These are phyloP conservation scores for Dipsacomyces acuminosporus DNA, from an alignment of 371 early-diverging fungal species.

Conservation along the genomic window DNA sequence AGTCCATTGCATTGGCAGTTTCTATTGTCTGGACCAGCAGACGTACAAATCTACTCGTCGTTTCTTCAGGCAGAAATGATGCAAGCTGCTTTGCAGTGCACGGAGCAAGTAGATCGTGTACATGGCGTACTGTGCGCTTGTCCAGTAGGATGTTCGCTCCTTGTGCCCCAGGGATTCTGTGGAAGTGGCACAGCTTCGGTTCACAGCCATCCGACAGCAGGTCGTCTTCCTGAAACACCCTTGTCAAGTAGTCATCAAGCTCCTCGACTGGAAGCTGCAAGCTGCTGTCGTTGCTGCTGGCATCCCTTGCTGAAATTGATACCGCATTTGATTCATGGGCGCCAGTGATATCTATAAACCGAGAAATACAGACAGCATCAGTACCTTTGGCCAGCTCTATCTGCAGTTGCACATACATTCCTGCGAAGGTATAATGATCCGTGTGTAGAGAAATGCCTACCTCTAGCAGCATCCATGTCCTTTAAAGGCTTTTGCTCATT, in stretches of 20 bases:
- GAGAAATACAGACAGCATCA: too few relatives aligned
- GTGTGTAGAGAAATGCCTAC: too few relatives aligned
- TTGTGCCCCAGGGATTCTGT: background rate
- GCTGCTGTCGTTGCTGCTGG: too few relatives aligned
- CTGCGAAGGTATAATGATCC: too few relatives aligned
- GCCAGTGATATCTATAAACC: too few relatives aligned
- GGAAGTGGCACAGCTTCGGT: conserved; percentile 3
- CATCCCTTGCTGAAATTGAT: too few relatives aligned
- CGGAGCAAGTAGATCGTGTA: conserved; percentile 9
- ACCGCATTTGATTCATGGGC: too few relatives aligned
- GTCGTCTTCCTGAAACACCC: conserved; percentile 35
- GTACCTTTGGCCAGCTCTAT: too few relatives aligned
- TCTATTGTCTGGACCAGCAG: conserved; percentile 27
- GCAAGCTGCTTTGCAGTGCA: conserved; percentile 14
- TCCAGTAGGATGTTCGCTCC: conserved; percentile 6
- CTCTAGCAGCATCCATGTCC: too few relatives aligned
- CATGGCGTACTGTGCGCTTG: conserved; percentile 18
- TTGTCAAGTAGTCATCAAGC: conserved; percentile 24
- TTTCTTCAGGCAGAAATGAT: conserved; percentile 5
- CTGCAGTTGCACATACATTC: too few relatives aligned
- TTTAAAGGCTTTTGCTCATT: too few relatives aligned
- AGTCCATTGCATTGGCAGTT: conserved; percentile 13
- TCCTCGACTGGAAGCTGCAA: background rate
- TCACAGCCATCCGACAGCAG: conserved; percentile 1
- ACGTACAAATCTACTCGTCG: conserved; percentile 13